Conservation (phyloP, 108 stramenopile species). For the Seminavis robusta region DNA sequence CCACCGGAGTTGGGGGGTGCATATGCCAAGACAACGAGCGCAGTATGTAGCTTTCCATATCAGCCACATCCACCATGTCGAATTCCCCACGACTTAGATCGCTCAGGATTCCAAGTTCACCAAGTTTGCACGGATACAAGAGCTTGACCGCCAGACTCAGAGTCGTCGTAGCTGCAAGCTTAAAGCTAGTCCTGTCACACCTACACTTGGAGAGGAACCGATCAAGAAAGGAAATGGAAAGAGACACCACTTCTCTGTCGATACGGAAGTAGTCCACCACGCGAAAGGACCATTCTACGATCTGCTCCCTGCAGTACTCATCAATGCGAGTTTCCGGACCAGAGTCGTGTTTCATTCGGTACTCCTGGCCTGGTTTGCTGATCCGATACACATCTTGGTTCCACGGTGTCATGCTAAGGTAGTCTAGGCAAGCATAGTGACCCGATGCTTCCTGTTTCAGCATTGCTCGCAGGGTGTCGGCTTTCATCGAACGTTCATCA, state of each 20-base stretch:
- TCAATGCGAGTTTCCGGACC: slow-evolving; percentile 34
- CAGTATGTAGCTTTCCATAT: slow-evolving; percentile 54
- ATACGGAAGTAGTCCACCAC: slow-evolving; percentile 74
- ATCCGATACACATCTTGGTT: slow-evolving; percentile 31
- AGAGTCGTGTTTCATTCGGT: not conserved
- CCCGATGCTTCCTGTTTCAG: slow-evolving; percentile 36
- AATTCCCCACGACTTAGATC: slow-evolving; percentile 64
- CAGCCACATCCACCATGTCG: slow-evolving; percentile 50
- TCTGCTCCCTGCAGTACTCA: slow-evolving; percentile 69
- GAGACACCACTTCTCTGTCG: slow-evolving; percentile 55
- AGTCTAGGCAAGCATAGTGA: slow-evolving; percentile 42
- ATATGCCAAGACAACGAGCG: slow-evolving; percentile 38
- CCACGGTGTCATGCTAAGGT: slow-evolving; percentile 43
- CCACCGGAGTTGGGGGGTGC: slow-evolving; percentile 46
- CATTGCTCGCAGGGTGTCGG: slow-evolving; percentile 31
- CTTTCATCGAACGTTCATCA: slow-evolving; percentile 19
- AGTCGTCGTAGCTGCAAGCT: slow-evolving; percentile 58
- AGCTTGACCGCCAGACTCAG: slow-evolving; percentile 60
- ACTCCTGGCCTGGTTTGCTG: slow-evolving; percentile 4
- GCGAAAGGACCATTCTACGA: slow-evolving; percentile 67
- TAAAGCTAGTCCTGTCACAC: slow-evolving; percentile 58
- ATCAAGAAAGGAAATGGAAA: slow-evolving; percentile 54
- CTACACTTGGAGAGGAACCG: slow-evolving; percentile 48
- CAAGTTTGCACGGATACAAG: slow-evolving; percentile 55
- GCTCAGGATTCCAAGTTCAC: slow-evolving; percentile 52